These are phyloP conservation scores for Solanum clarkiae DNA, from an alignment of 257 asterid species.

Conservation along the genomic window DNA sequence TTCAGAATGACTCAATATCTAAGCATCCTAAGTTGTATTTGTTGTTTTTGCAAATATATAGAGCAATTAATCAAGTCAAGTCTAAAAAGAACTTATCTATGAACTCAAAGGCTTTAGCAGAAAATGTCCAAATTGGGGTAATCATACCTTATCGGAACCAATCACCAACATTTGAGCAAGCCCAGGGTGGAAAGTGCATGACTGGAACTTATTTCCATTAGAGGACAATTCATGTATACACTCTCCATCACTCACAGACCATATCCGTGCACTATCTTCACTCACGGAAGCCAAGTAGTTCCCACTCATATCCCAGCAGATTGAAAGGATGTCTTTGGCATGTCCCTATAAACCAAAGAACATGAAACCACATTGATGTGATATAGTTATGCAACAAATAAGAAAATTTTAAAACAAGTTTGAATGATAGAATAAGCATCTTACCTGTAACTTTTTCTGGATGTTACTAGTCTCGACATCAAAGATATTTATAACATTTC, in stretches of 20 bases:
- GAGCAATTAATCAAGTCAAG: background rate
- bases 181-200: conserved; percentile 35
- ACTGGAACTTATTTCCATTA: conserved; percentile 17
- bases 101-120: background rate
- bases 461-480: conserved; percentile 22
- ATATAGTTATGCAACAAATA: background rate
- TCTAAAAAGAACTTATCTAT: background rate
- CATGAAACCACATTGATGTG: background rate
- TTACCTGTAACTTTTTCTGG: conserved; percentile 20
- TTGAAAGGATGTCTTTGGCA: conserved; percentile 13
- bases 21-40: background rate
- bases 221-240: conserved; percentile 14
- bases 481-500: conserved; percentile 26
- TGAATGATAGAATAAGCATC: background rate
- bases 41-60: background rate
- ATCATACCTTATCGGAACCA: conserved; percentile 10
- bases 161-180: conserved; percentile 16
- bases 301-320: conserved; percentile 31
- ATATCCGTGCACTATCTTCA: conserved; percentile 30
- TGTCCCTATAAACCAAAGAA: conserved; percentile 23
- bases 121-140: background rate
- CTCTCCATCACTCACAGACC: conserved; percentile 16
- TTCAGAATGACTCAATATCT: background rate
- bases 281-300: conserved; percentile 26
- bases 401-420: background rate